Percentiles rank a stretch among this genome's conserved stretches.
Conservation (phyloP, 208 protist genomes). For the Porcisia hertigi region DNA sequence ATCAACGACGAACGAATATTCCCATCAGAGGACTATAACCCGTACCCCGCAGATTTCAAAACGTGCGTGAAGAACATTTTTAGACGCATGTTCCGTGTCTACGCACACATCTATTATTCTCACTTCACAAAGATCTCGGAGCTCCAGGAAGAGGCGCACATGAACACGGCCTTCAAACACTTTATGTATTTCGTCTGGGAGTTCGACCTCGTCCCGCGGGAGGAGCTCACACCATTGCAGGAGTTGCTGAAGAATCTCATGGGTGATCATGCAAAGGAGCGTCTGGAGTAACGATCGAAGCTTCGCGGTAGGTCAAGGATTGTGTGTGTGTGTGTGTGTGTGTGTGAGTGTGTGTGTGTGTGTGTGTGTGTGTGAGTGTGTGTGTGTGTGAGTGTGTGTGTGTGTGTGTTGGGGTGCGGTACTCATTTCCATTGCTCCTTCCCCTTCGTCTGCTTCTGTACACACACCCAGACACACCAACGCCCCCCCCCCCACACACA, state of each 20-base stretch:
- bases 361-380: no score
- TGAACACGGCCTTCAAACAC: constrained; percentile 97
- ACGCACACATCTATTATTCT: constrained; percentile 99
- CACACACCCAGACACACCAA: no score
- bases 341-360: background rate
- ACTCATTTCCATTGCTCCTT: no score
- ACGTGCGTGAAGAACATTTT: constrained; percentile 96
- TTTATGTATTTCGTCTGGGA: constrained; percentile 93
- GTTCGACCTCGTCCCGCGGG: constrained; percentile 82
- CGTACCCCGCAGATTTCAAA: constrained; percentile 87
- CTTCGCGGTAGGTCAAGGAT: no score
- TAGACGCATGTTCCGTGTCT: constrained; percentile 98
- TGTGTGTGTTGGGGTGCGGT: background rate
- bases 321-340: no score
- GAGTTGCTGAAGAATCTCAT: constrained; percentile 87
- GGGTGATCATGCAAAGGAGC: constrained; percentile 78
- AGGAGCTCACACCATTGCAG: constrained; percentile 79
- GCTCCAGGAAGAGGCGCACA: constrained; percentile 96
- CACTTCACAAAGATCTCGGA: constrained; percentile 96
- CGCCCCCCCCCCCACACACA: no score
- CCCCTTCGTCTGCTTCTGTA: no score
- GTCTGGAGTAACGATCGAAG: constrained; percentile 33
- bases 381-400: background rate
- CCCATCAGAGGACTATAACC: constrained; percentile 92
- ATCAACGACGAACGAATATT: constrained; percentile 98